Evolutionary conservation across 805 yeast genomes (phyloP), one percentile per base, ranked within the genome.

Genomic region (Yamadazyma sp.): DNA sequence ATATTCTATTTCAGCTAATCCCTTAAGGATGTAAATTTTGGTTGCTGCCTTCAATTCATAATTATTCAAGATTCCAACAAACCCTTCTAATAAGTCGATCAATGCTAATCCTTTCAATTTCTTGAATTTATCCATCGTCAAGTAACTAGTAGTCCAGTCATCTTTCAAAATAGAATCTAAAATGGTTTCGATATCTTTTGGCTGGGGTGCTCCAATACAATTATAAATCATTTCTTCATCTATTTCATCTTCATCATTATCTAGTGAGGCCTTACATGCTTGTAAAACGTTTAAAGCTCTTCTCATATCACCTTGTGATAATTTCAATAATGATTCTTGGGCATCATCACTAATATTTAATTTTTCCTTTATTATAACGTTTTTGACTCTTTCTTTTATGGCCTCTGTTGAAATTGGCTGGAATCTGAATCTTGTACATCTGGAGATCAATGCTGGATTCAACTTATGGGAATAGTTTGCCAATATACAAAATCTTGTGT

Each of bases 231-330:
- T 81, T 36, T 78, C 80, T 20, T 73, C 75, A 19, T 82, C 74
- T 26, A 93, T 82, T 28, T 50, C 60, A 6, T 54, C 69, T 16
- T 60, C 62, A 11, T 37, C 43, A 12, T 33, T 30, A 19, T 49
- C 56, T 20, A 56, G 42, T 2, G 95, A 85, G 0, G 96, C 89
- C 43, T 83, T 76, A 58, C 98, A 86, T 0, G 98, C 95, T 60
- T 93, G 99, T 39, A 93, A 61, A 4, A 93, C 96, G 53, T 93
- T 93, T 48, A 93, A 69, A 1, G 95, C 95, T 33, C 86, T 77
- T 65, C 99, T 78, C 98, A 93, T 93, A 59, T 93, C 99, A 34
- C 99, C 99, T 39, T 80, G 76, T n/a, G 93, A 74, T 36, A 93
- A 69, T 35, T 65, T 69, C 38, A 93, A 65, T 31, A 93, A 63